These are phyloP conservation scores for Kodamaea hsintzibuensis DNA, from an alignment of 805 yeast genomes.

Conservation along the genomic window DNA sequence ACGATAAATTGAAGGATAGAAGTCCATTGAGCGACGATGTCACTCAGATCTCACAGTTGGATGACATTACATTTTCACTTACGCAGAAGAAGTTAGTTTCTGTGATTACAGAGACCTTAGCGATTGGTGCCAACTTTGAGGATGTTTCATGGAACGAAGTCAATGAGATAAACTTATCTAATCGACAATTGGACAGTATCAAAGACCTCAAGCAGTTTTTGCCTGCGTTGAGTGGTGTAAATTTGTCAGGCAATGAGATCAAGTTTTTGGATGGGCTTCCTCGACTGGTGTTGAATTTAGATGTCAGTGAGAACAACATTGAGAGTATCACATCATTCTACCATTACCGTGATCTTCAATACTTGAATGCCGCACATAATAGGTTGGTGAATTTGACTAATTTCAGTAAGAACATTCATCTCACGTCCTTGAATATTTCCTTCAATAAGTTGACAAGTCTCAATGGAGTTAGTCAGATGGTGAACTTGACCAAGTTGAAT, in stretches of 20 bases:
- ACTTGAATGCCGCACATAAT: slow-evolving; percentile 42
- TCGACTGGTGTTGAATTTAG: slow-evolving; percentile 33
- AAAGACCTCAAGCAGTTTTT: slow-evolving; percentile 45
- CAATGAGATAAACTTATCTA: slow-evolving; percentile 35
- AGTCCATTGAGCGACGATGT: slow-evolving; percentile 29
- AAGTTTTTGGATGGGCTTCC: slow-evolving; percentile 50
- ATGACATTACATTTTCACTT: slow-evolving; percentile 50
- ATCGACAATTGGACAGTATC: slow-evolving; percentile 37
- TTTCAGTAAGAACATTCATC: slow-evolving; percentile 40
- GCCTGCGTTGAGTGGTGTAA: slow-evolving; percentile 42
- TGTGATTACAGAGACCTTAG: slow-evolving; percentile 44
- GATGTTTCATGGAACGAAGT: slow-evolving; percentile 46
- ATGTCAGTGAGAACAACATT: slow-evolving; percentile 40
- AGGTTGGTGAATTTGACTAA: slow-evolving; percentile 35
- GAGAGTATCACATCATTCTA: slow-evolving; percentile 44
- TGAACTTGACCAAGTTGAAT: slow-evolving; percentile 42
- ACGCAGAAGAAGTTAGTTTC: slow-evolving; percentile 45
- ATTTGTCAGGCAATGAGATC: slow-evolving; percentile 45
- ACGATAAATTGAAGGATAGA: slow-evolving; percentile 12
- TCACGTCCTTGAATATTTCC: slow-evolving; percentile 40
- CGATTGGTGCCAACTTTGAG: slow-evolving; percentile 31
- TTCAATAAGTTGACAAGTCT: slow-evolving; percentile 38
- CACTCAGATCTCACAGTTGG: slow-evolving; percentile 43
- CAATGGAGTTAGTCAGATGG: slow-evolving; percentile 37
- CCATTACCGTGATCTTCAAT: slow-evolving; percentile 41